phyloP scores from a whole-genome alignment of 2,329 filamentous ascomycete species.

The Monilinia aucupariae region DNA sequence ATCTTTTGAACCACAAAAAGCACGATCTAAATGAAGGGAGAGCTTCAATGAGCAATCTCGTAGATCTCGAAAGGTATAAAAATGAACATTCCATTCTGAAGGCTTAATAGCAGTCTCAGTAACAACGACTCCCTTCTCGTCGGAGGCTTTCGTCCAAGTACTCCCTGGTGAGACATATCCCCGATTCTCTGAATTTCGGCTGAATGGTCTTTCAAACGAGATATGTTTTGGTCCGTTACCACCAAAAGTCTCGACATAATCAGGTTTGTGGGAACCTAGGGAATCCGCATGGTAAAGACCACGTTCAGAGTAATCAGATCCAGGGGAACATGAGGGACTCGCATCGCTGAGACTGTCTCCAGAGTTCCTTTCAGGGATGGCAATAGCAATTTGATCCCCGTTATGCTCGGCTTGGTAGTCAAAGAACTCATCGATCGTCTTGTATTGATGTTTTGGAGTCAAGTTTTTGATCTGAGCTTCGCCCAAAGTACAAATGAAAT shows the following conservation, averaged over 20 bases:
- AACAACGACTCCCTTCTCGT: not conserved
- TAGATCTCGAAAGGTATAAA: not conserved
- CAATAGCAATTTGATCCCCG: constrained; percentile 1
- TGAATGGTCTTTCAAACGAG: not conserved
- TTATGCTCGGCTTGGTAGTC: constrained; percentile 29
- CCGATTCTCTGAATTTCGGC: too few species aligned
- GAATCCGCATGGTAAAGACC: not conserved
- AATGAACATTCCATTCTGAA: not conserved
- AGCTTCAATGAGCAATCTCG: not conserved
- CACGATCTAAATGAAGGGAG: not conserved
- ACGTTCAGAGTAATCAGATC: not conserved
- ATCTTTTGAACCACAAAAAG: not conserved
- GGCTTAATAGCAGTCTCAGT: not conserved
- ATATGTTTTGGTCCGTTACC: not conserved
- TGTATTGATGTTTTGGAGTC: constrained; percentile 45
- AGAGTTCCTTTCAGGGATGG: not conserved
- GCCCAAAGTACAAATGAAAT: constrained; percentile 58
- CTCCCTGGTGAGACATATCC: not conserved
- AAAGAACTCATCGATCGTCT: constrained; percentile 47
- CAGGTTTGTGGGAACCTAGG: not conserved
- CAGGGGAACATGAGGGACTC: not conserved
- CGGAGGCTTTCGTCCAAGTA: not conserved
- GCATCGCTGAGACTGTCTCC: not conserved
- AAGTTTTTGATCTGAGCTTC: constrained; percentile 38
- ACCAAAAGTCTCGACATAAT: not conserved